These are phyloP conservation scores for Moesziomyces antarcticus DNA, from an alignment of 1,284 basidiomycete species.

Conservation along the genomic window DNA sequence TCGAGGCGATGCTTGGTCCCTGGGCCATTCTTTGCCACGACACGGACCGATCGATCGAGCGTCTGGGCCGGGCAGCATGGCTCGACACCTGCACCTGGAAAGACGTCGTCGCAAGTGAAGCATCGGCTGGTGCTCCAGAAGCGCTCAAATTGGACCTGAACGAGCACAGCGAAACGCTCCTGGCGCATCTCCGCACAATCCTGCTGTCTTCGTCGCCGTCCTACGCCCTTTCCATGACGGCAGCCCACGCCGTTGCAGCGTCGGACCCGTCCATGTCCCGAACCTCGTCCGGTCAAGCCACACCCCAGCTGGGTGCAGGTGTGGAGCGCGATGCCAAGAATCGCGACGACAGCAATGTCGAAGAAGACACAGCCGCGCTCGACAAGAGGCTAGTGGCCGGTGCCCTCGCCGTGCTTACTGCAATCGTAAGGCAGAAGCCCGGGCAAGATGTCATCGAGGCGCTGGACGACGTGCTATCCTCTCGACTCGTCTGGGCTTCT, in stretches of 20 bases:
- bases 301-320: slow-evolving; percentile 16
- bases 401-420: slow-evolving; percentile 52
- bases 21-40: slow-evolving; percentile 83
- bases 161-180: slow-evolving; percentile 27
- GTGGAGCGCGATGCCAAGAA: slow-evolving; percentile 63
- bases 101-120: not conserved
- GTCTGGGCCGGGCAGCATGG: slow-evolving; percentile 74
- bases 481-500: slow-evolving; percentile 51
- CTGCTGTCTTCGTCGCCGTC: slow-evolving; percentile 52
- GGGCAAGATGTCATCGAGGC: slow-evolving; percentile 16
- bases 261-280: slow-evolving; percentile 25
- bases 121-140: not conserved
- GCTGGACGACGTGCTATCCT: slow-evolving; percentile 45
- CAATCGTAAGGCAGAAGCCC: slow-evolving; percentile 28
- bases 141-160: slow-evolving; percentile 15
- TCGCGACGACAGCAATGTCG: slow-evolving; percentile 63
- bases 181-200: slow-evolving; percentile 45
- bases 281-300: slow-evolving; percentile 34
- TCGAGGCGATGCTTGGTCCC: slow-evolving; percentile 79
- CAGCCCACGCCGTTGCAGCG: slow-evolving; percentile 38
- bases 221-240: slow-evolving; percentile 42
- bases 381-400: slow-evolving; percentile 63
- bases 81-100: slow-evolving; percentile 29
- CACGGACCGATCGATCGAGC: slow-evolving; percentile 75
- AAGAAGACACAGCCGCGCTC: slow-evolving; percentile 60